These are phyloP conservation scores for Elsinoe australis DNA, from an alignment of 2,329 filamentous ascomycete genomes.

Conservation along the genomic window DNA sequence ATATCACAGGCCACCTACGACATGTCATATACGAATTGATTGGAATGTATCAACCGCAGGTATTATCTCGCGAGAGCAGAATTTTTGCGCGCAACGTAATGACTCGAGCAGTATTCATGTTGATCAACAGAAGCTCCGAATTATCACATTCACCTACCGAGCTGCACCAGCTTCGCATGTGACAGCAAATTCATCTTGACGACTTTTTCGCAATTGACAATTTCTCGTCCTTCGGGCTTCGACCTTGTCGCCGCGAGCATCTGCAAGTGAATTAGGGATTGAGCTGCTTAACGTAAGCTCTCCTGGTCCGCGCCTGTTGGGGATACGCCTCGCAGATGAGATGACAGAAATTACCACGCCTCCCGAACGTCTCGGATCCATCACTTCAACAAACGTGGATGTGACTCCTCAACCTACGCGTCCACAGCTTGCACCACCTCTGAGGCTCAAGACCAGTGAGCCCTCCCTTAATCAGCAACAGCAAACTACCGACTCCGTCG, in stretches of 20 bases:
- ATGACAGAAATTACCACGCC: constrained; percentile 14
- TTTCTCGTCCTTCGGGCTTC: too few species aligned
- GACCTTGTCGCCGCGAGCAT: too few species aligned
- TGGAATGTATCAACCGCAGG: constrained; percentile 12
- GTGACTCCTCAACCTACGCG: constrained; percentile 12
- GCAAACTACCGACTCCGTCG: constrained; percentile 1
- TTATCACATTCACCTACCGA: not conserved
- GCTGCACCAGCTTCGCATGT: not conserved
- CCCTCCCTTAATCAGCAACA: not conserved
- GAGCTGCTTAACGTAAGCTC: not conserved
- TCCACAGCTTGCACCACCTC: constrained; percentile 5
- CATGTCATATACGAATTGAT: constrained; percentile 3
- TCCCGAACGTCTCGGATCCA: constrained; percentile 8
- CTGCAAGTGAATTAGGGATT: not conserved
- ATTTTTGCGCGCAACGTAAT: not conserved
- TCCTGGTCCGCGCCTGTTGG: not conserved
- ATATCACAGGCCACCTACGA: not conserved
- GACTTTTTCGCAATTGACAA: too few species aligned
- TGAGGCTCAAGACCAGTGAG: constrained; percentile 16
- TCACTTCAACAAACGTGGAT: constrained; percentile 12
- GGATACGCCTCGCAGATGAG: not conserved
- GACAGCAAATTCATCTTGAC: not conserved
- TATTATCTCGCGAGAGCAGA: not conserved
- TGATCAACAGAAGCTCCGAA: constrained; percentile 1
- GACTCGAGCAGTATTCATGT: constrained; percentile 2